Evolutionary conservation across 2,329 filamentous ascomycete genomes (phyloP), one percentile per base, ranked within the genome.

Genomic region (Monilinia fructicola): DNA sequence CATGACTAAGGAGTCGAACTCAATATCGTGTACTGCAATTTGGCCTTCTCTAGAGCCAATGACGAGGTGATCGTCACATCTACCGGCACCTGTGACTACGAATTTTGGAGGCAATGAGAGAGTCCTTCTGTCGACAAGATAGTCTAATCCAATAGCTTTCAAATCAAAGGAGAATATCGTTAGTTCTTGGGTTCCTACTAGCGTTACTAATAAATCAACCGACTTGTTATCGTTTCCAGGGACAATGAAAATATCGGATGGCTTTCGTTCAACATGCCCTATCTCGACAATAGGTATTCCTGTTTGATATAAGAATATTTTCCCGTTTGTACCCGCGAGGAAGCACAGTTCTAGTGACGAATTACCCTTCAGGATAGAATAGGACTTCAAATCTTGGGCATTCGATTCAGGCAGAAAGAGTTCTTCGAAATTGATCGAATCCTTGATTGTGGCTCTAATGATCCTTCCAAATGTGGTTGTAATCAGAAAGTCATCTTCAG

Each of bases 401-500:
- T 77, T 70, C 23, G 61, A 55, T n/a, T 69, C 65, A 31, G 74
- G 72, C n/a, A 76, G 64, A 0, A 26, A 21, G 1, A 81, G 44
- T 23, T 78, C 71, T n/a, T 67, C 70, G 66, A 76, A 78, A 14
- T 40, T 35, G 3, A 72, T 40, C 38, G 52, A 14, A n/a, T 53
- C n/a, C 6, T 59, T 59, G 21, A 74, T 68, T 0, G 76, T 73
- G 1, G 81, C 82, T 0, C 84, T 69, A 5, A 90, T 78, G 0
- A 91, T 74, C 23, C 83, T 81, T 0, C 90, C 90, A 46, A 84
- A 83, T 0, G 83, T 87, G 0, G 87, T 89, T 0, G 82, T 83
- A 4, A 85, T 79, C 23, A 92, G 75, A 3, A 91, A 73, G 1
- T 78, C 76, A 4, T 80, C 75, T 3, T 83, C 77, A 0, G 81